Base-by-base conservation (phyloP, 148 eudicot genomes). In the Silene latifolia region DNA sequence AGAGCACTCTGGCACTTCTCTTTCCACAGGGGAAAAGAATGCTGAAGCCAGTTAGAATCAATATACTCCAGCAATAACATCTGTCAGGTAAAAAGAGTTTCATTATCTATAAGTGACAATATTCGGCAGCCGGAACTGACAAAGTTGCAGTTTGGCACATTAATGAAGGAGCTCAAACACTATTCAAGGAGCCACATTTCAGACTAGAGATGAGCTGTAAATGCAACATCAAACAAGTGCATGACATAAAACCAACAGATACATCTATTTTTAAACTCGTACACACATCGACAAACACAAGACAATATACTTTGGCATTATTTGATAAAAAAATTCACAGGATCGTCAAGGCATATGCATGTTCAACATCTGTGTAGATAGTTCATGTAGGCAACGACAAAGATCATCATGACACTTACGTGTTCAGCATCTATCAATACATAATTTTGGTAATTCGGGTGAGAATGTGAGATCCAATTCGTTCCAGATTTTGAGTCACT, bases 1-100 rank as follows among this genome's bases (percentile, higher is more conserved):
- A 77, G 42, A 72, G 93, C 97, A 78, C 78, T 84, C 67, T 83
- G 89, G 82, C 99, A 96, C 60, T 80, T 82, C 44, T 87, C 89
- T 32, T 70, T 82, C 99, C 98, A 92, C 46, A 87, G 80, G 57
- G 82, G 78, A 60, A 83, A 77, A 73, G 98, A 92, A 72, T 84
- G 79, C n/a, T 82, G 80, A 56, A 96, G 82, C 99, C 98, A 96
- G 53, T 74, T 72, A 72, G 87, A 75, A 80, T 80, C 82, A 61
- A 89, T 74, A 86, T 78, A 96, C 75, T 80, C 63, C 69, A 81
- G 83, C 81, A 85, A 77, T 73, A 96, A 77, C 97, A 92, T 90
- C 98, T 96, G 89, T 53, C 72, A 80, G 67, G 64, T 27, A 44
- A 25, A 59, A 68, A 29, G 8, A 15, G 42, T n/a, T 27, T 1